Evolutionary conservation across 2,329 filamentous ascomycete genomes (phyloP).

Genomic region (Mycogone perniciosa): DNA sequence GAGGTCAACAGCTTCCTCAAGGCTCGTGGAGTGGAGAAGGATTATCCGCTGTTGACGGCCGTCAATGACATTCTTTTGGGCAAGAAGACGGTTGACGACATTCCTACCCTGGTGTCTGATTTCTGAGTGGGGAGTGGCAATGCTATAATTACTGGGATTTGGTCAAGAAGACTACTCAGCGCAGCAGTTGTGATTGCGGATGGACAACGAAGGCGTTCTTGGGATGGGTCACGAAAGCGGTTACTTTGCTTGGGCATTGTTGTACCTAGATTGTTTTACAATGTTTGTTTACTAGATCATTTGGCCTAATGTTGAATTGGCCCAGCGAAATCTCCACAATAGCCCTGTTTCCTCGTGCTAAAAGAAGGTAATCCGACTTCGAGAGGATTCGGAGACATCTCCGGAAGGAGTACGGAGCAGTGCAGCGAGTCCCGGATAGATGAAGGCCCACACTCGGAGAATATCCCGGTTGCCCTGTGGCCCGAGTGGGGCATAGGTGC

Average conservation of each 20-base stretch:
- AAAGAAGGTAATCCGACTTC: too few relatives aligned
- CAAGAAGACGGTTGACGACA: slow-evolving; percentile 69
- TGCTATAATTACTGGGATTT: slow-evolving; percentile 11
- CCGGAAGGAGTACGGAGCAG: too few relatives aligned
- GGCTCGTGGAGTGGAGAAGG: slow-evolving; percentile 65
- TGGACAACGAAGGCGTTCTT: not conserved
- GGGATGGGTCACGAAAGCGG: not conserved
- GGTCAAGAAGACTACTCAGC: not conserved
- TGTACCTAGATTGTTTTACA: not conserved
- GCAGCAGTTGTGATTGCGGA: not conserved
- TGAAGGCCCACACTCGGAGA: too few relatives aligned
- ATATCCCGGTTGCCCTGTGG: too few relatives aligned
- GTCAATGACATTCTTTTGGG: slow-evolving; percentile 76
- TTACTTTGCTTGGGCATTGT: not conserved
- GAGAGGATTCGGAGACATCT: too few relatives aligned
- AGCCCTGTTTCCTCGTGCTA: too few relatives aligned
- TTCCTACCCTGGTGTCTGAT: slow-evolving; percentile 59
- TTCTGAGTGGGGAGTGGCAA: not conserved
- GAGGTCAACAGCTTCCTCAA: slow-evolving; percentile 89
- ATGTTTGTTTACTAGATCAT: not conserved
- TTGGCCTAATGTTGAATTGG: not conserved
- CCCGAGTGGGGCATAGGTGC: too few relatives aligned
- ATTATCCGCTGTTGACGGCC: slow-evolving; percentile 89
- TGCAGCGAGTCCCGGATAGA: too few relatives aligned
- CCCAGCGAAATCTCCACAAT: too few relatives aligned